Percentiles rank a stretch among this genome's conserved stretches.
These are phyloP conservation scores for Bombardia bombarda DNA, from an alignment of 495 filamentous ascomycete genomes.

Conservation along the genomic window DNA sequence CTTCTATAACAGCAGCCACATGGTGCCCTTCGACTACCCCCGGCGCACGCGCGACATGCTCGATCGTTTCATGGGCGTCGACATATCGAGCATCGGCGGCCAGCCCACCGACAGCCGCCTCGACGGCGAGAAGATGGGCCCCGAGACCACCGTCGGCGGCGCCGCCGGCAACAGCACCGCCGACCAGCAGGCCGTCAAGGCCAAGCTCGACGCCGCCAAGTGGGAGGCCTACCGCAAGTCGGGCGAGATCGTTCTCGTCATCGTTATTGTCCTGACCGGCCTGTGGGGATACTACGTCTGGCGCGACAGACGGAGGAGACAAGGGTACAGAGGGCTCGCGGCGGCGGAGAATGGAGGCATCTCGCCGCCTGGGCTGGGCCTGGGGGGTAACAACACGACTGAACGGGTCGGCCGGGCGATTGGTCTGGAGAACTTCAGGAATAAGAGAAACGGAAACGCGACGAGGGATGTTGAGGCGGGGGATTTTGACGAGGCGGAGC, in stretches of 20 bases:
- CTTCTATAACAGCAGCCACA: conserved; percentile 93
- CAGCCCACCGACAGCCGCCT: conserved; percentile 74
- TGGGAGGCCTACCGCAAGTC: conserved; percentile 90
- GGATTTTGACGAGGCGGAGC: conserved; percentile 84
- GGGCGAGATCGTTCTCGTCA: conserved; percentile 79
- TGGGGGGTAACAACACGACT: too few species aligned
- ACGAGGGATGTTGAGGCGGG: conserved; percentile 55
- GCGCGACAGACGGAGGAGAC: conserved; percentile 56
- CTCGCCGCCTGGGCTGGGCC: conserved; percentile 9
- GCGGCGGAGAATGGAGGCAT: conserved; percentile 19
- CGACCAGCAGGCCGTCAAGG: conserved; percentile 61
- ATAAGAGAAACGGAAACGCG: conserved; percentile 26
- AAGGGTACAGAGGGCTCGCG: conserved; percentile 47
- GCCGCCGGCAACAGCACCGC: conserved; percentile 61
- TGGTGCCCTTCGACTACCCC: conserved; percentile 93
- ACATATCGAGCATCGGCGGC: conserved; percentile 87
- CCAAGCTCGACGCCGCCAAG: conserved; percentile 74
- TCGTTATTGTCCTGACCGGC: conserved; percentile 70
- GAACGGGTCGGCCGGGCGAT: conserved; percentile 16
- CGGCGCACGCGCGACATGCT: conserved; percentile 90
- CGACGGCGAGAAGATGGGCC: conserved; percentile 84
- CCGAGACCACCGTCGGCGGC: conserved; percentile 78
- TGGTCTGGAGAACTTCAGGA: conserved; percentile 43
- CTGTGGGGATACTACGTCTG: conserved; percentile 84
- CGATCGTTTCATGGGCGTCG: conserved; percentile 89